Base-by-base conservation (phyloP, 2,329 filamentous ascomycete species). In the Colletotrichum sp. region DNA sequence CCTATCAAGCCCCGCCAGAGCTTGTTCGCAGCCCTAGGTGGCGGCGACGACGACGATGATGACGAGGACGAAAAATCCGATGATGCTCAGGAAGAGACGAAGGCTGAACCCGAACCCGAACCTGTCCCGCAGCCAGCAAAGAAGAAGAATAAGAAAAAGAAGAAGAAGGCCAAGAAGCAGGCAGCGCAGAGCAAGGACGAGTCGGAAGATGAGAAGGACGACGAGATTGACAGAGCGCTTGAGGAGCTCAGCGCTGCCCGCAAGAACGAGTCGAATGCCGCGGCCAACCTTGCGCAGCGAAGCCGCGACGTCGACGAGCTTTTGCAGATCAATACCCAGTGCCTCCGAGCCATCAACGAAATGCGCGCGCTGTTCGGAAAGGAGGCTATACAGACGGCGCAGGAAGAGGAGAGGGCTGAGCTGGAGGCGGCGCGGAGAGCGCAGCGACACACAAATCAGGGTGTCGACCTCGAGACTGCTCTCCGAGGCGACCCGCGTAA, bases 271-370 rank as follows among this genome's bases (percentile, higher is more conserved):
- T 81, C 69, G 79, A 68, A 44, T 77, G 71, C 62, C 66, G 67
- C 52, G 62, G 71, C 48, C 22, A 69, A 71, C 44, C 52, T 24
- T 52, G 55, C 57, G 77, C 34, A 55, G 76, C 57, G 68, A 72
- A 63, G 73, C 77, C 18, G 57, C 76, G 32, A 65, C 72, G 24
- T 68, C 57, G 86, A 85, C 72, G 80, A 85, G 34, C 84, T 91
- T 8, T 83, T 92, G 3, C 83, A 85, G 34, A 87, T 91, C 80
- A 90, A 90, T 79, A 91, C 93, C 1, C 91, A 94, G 79, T 92
- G 96, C 79, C 90, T 99, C 13, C 96, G 96, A 82, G 95, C 95
- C 9, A 89, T 93, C 44, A 98, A 98, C 81, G 97, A 99, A 86
- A 98, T 99, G 95, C 93, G 90, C 67, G 87, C 86, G 34, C 83